Percentiles rank a stretch among this genome's conserved stretches.
phyloP scores from a whole-genome alignment of 345 rosid species.

The Cardamine occulta region DNA sequence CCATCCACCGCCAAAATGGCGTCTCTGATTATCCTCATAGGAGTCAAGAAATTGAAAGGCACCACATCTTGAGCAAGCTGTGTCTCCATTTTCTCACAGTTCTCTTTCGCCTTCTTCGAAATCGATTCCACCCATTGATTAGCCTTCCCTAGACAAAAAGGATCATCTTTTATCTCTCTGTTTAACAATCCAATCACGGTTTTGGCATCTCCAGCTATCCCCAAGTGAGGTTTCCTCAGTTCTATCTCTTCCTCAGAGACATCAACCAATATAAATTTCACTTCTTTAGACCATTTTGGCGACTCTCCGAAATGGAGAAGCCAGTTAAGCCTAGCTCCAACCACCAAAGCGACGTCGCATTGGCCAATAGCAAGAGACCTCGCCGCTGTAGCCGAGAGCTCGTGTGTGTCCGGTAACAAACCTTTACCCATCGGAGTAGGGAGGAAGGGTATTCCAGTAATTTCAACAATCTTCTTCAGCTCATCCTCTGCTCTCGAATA shows the following conservation, averaged over 20 bases:
- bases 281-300: constrained; percentile 90
- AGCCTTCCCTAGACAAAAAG: constrained; percentile 77
- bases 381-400: constrained; percentile 86
- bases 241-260: constrained; percentile 77
- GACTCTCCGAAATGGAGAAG: constrained; percentile 92
- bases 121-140: constrained; percentile 88
- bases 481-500: constrained; percentile 78
- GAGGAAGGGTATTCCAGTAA: constrained; percentile 82
- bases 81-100: constrained; percentile 73
- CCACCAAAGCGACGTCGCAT: constrained; percentile 88
- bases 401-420: constrained; percentile 85
- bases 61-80: constrained; percentile 90
- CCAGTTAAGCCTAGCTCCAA: constrained; percentile 98
- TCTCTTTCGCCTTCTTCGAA: constrained; percentile 69
- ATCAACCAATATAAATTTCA: constrained; percentile 82
- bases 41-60: constrained; percentile 89
- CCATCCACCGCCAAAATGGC: constrained; percentile 69
- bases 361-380: constrained; percentile 95
- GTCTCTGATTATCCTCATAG: constrained; percentile 95
- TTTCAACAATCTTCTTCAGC: constrained; percentile 69
- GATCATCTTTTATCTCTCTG: constrained; percentile 84
- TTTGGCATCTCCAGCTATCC: constrained; percentile 84
- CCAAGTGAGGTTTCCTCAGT: constrained; percentile 74
- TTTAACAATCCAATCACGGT: constrained; percentile 69
- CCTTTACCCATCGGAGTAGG: constrained; percentile 99